A percentile compares a stretch with the other conserved stretches of the same genome.
phyloP scores from a whole-genome alignment of 345 rosid genomes.

The Populus simonii region DNA sequence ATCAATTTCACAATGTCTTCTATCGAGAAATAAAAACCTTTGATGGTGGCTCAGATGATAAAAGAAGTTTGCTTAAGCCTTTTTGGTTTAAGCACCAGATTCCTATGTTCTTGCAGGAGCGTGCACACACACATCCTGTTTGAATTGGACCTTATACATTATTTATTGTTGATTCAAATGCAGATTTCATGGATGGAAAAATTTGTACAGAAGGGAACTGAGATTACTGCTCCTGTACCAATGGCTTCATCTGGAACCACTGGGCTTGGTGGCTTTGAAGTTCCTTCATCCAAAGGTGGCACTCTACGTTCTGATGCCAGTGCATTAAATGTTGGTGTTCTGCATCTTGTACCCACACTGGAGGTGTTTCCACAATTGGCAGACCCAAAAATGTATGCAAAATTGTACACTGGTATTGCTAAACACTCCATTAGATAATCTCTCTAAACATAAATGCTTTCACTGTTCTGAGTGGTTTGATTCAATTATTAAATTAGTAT shows the following conservation, averaged over 20 bases:
- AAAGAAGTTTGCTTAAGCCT: neutral
- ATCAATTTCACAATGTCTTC: neutral
- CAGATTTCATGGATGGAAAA: conserved; percentile 99
- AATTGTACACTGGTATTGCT: conserved; percentile 12
- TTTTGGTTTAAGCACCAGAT: conserved; percentile 1
- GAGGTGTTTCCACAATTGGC: conserved; percentile 90
- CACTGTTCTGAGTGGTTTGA: conserved; percentile 5
- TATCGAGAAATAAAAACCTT: neutral
- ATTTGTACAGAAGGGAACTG: conserved; percentile 87
- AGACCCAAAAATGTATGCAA: conserved; percentile 71
- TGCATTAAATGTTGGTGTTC: conserved; percentile 91
- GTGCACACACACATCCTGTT: neutral
- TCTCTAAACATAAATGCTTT: neutral
- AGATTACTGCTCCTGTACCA: conserved; percentile 97
- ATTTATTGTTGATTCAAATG: conserved; percentile 19
- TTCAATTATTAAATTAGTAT: neutral
- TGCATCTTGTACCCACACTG: conserved; percentile 91
- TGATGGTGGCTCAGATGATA: neutral
- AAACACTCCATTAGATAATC: neutral
- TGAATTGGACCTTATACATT: conserved; percentile 1
- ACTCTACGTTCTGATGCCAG: conserved; percentile 95
- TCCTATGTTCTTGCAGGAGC: neutral
- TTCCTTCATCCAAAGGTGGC: conserved; percentile 90
- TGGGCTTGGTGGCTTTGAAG: conserved; percentile 99
- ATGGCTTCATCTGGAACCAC: conserved; percentile 94